phyloP scores from a whole-genome alignment of 2,329 filamentous ascomycete genomes.

The Cercospora zeina region DNA sequence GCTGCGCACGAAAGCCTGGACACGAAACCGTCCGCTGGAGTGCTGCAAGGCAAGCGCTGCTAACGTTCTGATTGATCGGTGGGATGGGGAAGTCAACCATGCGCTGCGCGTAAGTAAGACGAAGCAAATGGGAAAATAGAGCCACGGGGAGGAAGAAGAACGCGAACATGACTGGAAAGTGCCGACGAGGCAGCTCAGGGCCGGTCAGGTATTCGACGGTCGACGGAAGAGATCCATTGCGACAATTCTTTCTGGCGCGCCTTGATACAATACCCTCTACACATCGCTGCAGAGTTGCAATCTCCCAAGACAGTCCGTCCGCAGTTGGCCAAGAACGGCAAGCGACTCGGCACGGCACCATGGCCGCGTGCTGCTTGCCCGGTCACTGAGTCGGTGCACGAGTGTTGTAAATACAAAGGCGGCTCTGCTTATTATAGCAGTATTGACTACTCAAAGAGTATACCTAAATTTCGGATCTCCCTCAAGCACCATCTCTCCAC shows the following conservation, averaged over 20 bases:
- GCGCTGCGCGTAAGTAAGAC: neutral
- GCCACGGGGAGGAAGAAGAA: neutral
- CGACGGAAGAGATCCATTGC: neutral
- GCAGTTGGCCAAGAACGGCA: neutral
- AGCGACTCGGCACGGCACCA: neutral
- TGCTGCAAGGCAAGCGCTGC: neutral
- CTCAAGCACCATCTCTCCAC: neutral
- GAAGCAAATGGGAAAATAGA: neutral
- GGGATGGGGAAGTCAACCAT: neutral
- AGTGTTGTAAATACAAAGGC: no score
- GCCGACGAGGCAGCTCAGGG: neutral
- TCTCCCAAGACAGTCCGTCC: neutral
- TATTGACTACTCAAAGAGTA: neutral
- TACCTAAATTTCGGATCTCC: constrained; percentile 1
- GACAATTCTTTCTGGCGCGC: neutral
- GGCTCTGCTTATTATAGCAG: no score
- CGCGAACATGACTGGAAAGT: neutral
- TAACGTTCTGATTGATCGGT: neutral
- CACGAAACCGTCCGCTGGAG: neutral
- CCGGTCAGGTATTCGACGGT: neutral
- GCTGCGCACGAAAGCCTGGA: neutral
- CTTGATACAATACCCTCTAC: neutral
- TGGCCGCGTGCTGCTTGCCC: no score
- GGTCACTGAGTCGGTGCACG: no score
- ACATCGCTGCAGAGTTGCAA: neutral